Evolutionary conservation across 192 early-diverging fungal genomes (phyloP).

Genomic region (Coemansia sp.): DNA sequence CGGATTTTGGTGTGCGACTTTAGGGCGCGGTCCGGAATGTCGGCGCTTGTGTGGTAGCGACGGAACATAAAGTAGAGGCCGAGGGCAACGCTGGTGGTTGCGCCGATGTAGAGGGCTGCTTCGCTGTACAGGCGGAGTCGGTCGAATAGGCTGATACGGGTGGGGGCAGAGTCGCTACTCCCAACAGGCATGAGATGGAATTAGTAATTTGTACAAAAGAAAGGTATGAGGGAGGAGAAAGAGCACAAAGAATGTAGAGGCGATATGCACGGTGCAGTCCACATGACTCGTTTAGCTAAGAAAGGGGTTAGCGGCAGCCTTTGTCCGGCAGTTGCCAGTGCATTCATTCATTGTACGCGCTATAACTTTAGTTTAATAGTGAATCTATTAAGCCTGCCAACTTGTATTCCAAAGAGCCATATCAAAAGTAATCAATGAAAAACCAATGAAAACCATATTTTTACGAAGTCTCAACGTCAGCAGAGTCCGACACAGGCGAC

Average conservation of each 20-base stretch:
- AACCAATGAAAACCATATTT: background rate
- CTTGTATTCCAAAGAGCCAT: no score
- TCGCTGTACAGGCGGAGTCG: slow-evolving; percentile 22
- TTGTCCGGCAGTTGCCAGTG: no score
- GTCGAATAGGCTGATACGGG: background rate
- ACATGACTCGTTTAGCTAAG: background rate
- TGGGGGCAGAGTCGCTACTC: background rate
- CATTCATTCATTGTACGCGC: no score
- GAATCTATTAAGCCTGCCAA: no score
- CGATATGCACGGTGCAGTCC: background rate
- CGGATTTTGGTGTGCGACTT: slow-evolving; percentile 29
- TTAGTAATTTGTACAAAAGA: slow-evolving; percentile 3
- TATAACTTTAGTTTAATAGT: no score
- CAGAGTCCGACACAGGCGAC: slow-evolving; percentile 19
- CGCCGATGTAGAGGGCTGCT: slow-evolving; percentile 32
- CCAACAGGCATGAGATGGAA: background rate
- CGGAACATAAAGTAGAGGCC: slow-evolving; percentile 44
- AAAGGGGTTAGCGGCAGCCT: no score
- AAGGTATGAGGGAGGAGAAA: background rate
- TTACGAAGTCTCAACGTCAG: background rate
- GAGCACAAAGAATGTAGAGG: background rate
- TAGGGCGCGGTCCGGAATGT: slow-evolving; percentile 38
- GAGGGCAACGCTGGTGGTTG: slow-evolving; percentile 18
- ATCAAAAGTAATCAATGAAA: no score
- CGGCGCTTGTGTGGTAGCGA: slow-evolving; percentile 39